Conservation (phyloP, 2,329 filamentous ascomycete species). For the Aphanocladium album region DNA sequence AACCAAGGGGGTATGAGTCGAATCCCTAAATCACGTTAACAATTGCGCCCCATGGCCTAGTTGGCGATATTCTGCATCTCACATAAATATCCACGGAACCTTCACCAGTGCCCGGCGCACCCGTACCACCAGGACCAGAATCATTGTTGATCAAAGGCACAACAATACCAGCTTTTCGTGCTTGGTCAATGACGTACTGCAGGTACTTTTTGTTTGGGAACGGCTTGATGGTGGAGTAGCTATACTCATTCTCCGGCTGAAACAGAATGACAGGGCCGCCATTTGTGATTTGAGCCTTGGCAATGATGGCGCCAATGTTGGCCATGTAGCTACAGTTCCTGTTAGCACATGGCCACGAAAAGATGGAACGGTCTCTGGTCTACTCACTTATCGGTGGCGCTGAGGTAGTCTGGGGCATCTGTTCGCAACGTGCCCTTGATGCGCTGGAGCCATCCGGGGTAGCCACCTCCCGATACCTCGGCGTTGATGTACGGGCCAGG, state of each 20-base stretch:
- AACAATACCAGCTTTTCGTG: conserved; percentile 61
- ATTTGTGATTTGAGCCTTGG: conserved; percentile 74
- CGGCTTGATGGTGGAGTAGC: conserved; percentile 39
- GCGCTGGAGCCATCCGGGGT: conserved; percentile 73
- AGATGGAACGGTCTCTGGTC: accelerated
- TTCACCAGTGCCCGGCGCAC: conserved; percentile 56
- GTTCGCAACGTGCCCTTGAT: conserved; percentile 62
- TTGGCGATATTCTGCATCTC: not conserved
- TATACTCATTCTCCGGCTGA: conserved; percentile 82
- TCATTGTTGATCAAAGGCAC: conserved; percentile 76
- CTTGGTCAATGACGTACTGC: conserved; percentile 64
- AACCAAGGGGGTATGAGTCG: conserved; percentile 58
- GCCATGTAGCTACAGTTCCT: conserved; percentile 47
- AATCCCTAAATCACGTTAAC: conserved; percentile 38
- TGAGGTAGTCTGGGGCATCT: conserved; percentile 54
- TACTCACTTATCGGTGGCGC: conserved; percentile 59
- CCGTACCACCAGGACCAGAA: conserved; percentile 53
- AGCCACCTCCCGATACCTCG: conserved; percentile 70
- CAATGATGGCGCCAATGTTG: conserved; percentile 60
- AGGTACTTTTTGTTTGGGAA: conserved; percentile 68
- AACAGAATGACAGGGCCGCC: conserved; percentile 74
- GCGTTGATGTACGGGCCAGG: conserved; percentile 76
- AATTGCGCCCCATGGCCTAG: not conserved
- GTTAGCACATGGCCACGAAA: not conserved
- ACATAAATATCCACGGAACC: conserved; percentile 55